phyloP scores from a whole-genome alignment of 2,329 filamentous ascomycete genomes.

The Ophiostoma populinum region DNA sequence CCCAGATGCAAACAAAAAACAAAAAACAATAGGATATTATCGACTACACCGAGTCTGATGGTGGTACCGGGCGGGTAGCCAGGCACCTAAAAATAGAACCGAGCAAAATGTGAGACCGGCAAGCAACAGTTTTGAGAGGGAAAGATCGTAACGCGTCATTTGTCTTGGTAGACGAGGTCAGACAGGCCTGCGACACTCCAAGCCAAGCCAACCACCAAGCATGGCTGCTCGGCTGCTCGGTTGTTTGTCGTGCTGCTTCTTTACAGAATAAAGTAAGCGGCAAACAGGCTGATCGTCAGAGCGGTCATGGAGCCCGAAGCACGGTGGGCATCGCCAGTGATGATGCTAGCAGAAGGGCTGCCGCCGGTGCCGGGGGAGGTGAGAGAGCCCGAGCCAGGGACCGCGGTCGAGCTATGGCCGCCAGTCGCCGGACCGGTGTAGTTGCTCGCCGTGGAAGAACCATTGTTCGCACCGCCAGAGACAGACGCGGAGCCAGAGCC shows the following conservation, averaged over 20 bases:
- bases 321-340: conserved; percentile 16
- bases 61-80: no score
- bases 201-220: no score
- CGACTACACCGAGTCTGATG: no score
- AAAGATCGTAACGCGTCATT: no score
- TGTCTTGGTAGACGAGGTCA: no score
- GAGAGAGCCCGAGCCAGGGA: not conserved
- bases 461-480: not conserved
- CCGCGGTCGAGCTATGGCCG: no score
- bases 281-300: conserved; percentile 18
- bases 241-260: no score
- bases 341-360: conserved; percentile 9
- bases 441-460: not conserved
- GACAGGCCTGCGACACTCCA: no score
- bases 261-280: conserved; percentile 21
- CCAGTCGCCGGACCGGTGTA: not conserved
- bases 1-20: not conserved
- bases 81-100: not conserved
- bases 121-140: no score
- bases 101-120: no score
- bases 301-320: conserved; percentile 19
- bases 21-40: conserved; percentile 1
- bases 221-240: no score
- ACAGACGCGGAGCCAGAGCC: not conserved
- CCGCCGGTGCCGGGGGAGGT: not conserved